phyloP scores from a whole-genome alignment of 352 stramenopile species.

The Blastocystis hominis region DNA sequence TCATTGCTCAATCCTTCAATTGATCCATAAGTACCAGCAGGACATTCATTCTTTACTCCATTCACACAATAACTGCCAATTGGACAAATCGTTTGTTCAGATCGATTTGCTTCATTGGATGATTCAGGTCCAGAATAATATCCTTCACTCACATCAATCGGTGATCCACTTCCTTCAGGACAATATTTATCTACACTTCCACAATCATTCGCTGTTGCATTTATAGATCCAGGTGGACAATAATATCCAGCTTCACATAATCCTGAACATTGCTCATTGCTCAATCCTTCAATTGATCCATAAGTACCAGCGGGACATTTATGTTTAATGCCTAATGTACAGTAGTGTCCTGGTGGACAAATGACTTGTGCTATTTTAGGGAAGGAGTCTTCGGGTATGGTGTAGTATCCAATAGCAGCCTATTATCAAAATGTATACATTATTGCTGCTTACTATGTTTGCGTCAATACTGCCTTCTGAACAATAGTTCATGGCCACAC shows the following conservation, averaged over 20 bases:
- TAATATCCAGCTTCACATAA: not conserved
- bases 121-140: no score
- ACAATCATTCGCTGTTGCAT: no score
- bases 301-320: not conserved
- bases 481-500: not conserved
- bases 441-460: not conserved
- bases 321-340: not conserved
- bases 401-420: not conserved
- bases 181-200: no score
- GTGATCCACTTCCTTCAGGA: no score
- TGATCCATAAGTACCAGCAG: no score
- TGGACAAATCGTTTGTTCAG: no score
- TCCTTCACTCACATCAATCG: no score
- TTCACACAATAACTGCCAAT: no score
- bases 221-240: not conserved
- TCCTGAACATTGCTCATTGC: not conserved
- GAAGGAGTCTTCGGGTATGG: not conserved
- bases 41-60: no score
- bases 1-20: no score
- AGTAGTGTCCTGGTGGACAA: conserved; percentile 4
- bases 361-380: not conserved
- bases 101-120: no score
- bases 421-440: not conserved
- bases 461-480: not conserved
- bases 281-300: not conserved